Conservation (phyloP, 495 filamentous ascomycete species). For the Friedmanniomyces simplex region DNA sequence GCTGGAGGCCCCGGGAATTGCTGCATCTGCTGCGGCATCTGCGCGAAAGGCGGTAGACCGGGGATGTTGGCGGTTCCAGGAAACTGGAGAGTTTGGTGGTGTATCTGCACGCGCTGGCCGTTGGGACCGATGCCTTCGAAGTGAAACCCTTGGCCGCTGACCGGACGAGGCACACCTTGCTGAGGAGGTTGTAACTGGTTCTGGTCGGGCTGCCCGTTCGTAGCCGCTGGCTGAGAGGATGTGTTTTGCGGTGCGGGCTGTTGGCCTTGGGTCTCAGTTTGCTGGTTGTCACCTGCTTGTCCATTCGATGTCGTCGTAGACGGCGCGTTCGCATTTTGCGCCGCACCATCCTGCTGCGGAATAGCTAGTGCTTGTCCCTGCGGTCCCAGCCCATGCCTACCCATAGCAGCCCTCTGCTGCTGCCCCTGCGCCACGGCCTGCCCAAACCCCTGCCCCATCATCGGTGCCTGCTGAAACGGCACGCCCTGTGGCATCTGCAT, state of each 20-base stretch:
- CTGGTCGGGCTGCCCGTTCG: neutral
- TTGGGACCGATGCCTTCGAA: constrained; percentile 9
- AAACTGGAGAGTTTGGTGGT: neutral
- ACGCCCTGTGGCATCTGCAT: neutral
- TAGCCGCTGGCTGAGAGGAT: neutral
- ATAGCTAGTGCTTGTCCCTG: neutral
- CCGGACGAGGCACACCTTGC: neutral
- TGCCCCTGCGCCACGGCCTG: constrained; percentile 12
- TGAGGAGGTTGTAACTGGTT: neutral
- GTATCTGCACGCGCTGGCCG: constrained; percentile 7
- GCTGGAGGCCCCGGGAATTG: neutral
- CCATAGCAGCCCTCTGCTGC: constrained; percentile 21
- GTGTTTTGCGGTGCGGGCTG: neutral
- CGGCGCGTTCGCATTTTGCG: too few relatives aligned
- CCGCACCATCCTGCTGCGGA: neutral
- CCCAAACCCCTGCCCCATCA: constrained; percentile 4
- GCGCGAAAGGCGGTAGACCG: neutral
- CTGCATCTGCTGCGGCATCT: neutral
- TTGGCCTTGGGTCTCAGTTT: neutral
- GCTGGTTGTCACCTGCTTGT: neutral
- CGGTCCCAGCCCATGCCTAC: constrained; percentile 14
- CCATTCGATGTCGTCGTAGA: neutral
- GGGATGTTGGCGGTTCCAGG: neutral
- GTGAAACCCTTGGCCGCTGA: constrained; percentile 19
- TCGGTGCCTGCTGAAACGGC: neutral